Percentiles rank a stretch among this genome's conserved stretches.
Conservation (phyloP, 306 rosid genomes). For the Pyrus communis region DNA sequence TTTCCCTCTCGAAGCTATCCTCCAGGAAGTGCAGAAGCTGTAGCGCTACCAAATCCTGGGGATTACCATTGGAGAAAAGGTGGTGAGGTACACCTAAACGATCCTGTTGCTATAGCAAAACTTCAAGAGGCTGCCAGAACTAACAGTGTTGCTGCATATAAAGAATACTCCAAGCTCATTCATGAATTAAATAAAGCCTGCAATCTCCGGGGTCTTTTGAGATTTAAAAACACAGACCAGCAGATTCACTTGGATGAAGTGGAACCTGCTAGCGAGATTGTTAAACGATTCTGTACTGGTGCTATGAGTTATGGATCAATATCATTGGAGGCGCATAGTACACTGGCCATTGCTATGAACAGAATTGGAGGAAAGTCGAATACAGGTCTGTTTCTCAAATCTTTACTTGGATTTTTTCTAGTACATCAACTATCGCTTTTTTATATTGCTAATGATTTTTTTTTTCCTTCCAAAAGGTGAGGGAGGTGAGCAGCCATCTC, state of each 20-base stretch:
- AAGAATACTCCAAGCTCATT: conserved; percentile 78
- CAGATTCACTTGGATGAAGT: conserved; percentile 83
- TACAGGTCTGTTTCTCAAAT: conserved; percentile 58
- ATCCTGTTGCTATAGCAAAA: conserved; percentile 90
- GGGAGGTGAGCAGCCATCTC: conserved; percentile 99
- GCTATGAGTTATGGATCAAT: conserved; percentile 99
- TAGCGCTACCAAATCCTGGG: conserved; percentile 94
- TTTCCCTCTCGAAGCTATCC: conserved; percentile 75
- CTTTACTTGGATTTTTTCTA: neutral
- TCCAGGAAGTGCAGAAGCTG: conserved; percentile 90
- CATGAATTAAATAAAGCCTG: conserved; percentile 86
- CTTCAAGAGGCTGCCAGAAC: conserved; percentile 97
- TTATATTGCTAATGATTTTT: conserved; percentile 6
- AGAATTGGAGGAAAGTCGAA: conserved; percentile 93
- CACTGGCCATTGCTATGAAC: conserved; percentile 93
- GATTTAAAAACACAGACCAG: conserved; percentile 49
- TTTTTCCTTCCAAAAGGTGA: conserved; percentile 48
- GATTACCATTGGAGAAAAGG: conserved; percentile 99
- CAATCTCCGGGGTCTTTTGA: conserved; percentile 86
- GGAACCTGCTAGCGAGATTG: conserved; percentile 89
- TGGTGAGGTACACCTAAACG: conserved; percentile 93
- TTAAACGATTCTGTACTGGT: conserved; percentile 95
- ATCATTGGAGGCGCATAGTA: conserved; percentile 90
- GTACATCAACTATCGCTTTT: neutral
- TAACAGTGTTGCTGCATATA: conserved; percentile 79